phyloP scores from a whole-genome alignment of 257 asterid genomes.

The Cinchona pubescens region DNA sequence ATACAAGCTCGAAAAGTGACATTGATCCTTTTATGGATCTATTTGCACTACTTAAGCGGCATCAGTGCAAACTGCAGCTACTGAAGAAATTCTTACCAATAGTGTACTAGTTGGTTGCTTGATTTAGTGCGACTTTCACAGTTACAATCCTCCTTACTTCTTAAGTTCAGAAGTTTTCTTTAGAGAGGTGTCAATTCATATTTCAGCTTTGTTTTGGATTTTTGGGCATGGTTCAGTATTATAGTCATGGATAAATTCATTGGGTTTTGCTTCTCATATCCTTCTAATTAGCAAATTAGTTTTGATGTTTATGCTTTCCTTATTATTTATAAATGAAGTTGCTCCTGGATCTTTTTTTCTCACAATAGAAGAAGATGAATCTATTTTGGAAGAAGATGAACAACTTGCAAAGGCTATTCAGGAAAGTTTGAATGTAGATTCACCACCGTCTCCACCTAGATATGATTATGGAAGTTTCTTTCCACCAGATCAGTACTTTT shows the following conservation, averaged over 20 bases:
- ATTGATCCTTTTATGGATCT: neutral
- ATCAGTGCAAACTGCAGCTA: neutral
- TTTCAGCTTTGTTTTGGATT: neutral
- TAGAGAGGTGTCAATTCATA: neutral
- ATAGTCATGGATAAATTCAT: neutral
- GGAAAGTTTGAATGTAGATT: slow-evolving; percentile 71
- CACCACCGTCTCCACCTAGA: slow-evolving; percentile 71
- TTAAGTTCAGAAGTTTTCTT: neutral
- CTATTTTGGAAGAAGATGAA: slow-evolving; percentile 84
- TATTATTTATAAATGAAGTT: neutral
- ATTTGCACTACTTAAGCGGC: neutral
- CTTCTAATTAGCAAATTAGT: neutral
- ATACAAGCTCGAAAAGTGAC: neutral
- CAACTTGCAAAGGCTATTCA: slow-evolving; percentile 88
- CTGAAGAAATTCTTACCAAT: neutral
- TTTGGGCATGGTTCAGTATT: neutral
- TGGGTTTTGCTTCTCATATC: neutral
- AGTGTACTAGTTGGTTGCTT: neutral
- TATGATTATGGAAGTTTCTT: slow-evolving; percentile 59
- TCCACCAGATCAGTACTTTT: slow-evolving; percentile 50
- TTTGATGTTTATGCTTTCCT: neutral
- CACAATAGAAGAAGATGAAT: slow-evolving; percentile 48
- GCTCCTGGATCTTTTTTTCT: neutral
- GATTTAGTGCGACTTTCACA: neutral
- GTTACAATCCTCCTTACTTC: neutral